Conservation (phyloP, 1,284 basidiomycete genomes). For the Singerocomus rubriflavus region DNA sequence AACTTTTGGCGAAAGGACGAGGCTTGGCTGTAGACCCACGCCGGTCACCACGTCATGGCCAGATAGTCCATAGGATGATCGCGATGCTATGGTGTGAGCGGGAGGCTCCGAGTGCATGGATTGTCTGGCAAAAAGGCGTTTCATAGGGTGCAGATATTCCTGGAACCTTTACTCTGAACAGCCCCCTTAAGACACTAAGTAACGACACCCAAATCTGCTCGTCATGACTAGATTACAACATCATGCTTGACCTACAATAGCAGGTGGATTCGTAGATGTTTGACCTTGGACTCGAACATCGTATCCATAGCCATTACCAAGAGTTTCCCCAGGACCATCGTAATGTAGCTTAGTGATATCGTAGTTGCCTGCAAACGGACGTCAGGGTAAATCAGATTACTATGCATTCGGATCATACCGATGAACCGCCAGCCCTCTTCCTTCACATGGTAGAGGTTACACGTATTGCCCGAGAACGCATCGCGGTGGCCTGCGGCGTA, state of each 20-base stretch:
- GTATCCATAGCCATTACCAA: constrained; percentile 74
- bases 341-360: constrained; percentile 79
- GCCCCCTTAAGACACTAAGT: neutral
- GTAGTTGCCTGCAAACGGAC: constrained; percentile 63
- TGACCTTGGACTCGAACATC: constrained; percentile 53
- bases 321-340: constrained; percentile 70
- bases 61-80: neutral
- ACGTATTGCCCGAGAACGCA: constrained; percentile 96
- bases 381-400: constrained; percentile 10
- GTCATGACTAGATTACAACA: constrained; percentile 16
- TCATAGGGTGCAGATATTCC: constrained; percentile 20
- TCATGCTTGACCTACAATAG: constrained; percentile 20
- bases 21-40: constrained; percentile 54
- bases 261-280: constrained; percentile 22
- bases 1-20: constrained; percentile 54
- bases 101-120: constrained; percentile 3
- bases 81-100: neutral
- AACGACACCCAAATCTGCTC: neutral
- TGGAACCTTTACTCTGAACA: neutral
- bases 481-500: constrained; percentile 98
- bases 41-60: constrained; percentile 17
- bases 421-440: constrained; percentile 94
- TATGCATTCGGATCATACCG: constrained; percentile 47
- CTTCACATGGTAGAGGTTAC: constrained; percentile 95
- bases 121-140: constrained; percentile 20